phyloP scores from a whole-genome alignment of 2,329 filamentous ascomycete species.

The Neophaeococcomyces mojaviensis region DNA sequence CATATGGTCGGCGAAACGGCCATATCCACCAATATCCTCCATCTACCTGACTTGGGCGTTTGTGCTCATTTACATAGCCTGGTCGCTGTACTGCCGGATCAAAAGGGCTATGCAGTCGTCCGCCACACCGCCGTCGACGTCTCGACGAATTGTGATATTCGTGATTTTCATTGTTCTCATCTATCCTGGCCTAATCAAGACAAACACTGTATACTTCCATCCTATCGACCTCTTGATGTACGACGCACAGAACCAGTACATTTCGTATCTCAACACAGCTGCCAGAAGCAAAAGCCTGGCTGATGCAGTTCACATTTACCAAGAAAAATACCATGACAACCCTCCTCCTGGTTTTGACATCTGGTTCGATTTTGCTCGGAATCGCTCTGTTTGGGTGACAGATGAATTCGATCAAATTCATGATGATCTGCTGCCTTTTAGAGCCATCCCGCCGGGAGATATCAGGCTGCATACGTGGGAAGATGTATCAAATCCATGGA shows the following conservation, averaged over 20 bases:
- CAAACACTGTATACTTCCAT: slow-evolving; percentile 38
- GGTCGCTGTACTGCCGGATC: slow-evolving; percentile 15
- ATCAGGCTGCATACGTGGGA: slow-evolving; percentile 47
- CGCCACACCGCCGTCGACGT: slow-evolving; percentile 8
- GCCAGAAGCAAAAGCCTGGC: slow-evolving; percentile 40
- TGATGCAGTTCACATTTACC: slow-evolving; percentile 47
- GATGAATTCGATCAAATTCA: slow-evolving; percentile 56
- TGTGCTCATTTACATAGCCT: slow-evolving; percentile 18
- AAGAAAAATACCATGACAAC: slow-evolving; percentile 43
- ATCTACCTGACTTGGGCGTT: slow-evolving; percentile 17
- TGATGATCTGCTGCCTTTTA: slow-evolving; percentile 50
- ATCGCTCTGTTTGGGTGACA: slow-evolving; percentile 45
- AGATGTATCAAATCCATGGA: slow-evolving; percentile 46
- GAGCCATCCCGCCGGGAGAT: slow-evolving; percentile 42
- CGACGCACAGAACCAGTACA: slow-evolving; percentile 40
- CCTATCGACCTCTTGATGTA: slow-evolving; percentile 51
- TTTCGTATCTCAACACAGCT: slow-evolving; percentile 43
- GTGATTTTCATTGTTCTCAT: slow-evolving; percentile 34
- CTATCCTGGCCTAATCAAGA: slow-evolving; percentile 34
- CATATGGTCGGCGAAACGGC: slow-evolving; percentile 19
- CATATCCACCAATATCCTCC: slow-evolving; percentile 20
- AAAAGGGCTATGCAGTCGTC: slow-evolving; percentile 15
- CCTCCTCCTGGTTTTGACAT: slow-evolving; percentile 54
- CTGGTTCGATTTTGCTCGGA: slow-evolving; percentile 52
- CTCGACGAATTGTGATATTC: slow-evolving; percentile 11